These are phyloP conservation scores for Rhodosorus marinus DNA, from an alignment of 23 red algal species.

Conservation along the genomic window DNA sequence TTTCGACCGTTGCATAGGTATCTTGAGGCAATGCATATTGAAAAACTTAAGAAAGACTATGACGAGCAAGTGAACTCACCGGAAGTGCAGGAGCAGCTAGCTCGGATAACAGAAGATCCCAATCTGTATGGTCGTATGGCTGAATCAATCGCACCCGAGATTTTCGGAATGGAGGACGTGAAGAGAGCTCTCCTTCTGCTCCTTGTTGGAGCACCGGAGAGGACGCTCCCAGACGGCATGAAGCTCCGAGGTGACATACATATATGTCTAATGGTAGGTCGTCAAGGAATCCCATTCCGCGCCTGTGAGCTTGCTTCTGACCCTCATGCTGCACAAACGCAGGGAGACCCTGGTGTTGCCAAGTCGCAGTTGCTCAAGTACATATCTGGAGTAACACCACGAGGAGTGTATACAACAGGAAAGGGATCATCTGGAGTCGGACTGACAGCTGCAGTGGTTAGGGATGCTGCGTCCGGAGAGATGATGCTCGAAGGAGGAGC, in stretches of 20 bases:
- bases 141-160: slow-evolving; percentile 83
- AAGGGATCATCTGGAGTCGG: slow-evolving; percentile 97
- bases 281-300: too few relatives aligned
- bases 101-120: slow-evolving; percentile 8
- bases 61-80: slow-evolving; percentile 18
- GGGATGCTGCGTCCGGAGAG: slow-evolving; percentile 65
- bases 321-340: too few relatives aligned
- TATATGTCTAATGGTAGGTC: slow-evolving; percentile 83
- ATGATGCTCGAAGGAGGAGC: slow-evolving; percentile 97
- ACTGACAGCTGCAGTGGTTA: slow-evolving; percentile 77
- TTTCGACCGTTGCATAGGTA: too few relatives aligned
- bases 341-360: slow-evolving; percentile 92
- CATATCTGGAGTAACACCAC: slow-evolving; percentile 55
- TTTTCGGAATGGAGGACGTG: slow-evolving; percentile 76
- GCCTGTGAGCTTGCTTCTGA: too few relatives aligned
- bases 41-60: slow-evolving; percentile 60
- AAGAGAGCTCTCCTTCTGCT: slow-evolving; percentile 80
- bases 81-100: slow-evolving; percentile 17
- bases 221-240: slow-evolving; percentile 75
- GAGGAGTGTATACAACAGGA: slow-evolving; percentile 88
- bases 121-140: slow-evolving; percentile 58
- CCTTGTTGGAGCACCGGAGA: slow-evolving; percentile 57
- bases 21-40: slow-evolving; percentile 52
- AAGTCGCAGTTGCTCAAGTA: slow-evolving; percentile 95
- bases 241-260: slow-evolving; percentile 79